Evolutionary conservation across 2,329 filamentous ascomycete species (phyloP), one percentile per base, ranked within the genome.

Genomic region (Microdochium paspali): DNA sequence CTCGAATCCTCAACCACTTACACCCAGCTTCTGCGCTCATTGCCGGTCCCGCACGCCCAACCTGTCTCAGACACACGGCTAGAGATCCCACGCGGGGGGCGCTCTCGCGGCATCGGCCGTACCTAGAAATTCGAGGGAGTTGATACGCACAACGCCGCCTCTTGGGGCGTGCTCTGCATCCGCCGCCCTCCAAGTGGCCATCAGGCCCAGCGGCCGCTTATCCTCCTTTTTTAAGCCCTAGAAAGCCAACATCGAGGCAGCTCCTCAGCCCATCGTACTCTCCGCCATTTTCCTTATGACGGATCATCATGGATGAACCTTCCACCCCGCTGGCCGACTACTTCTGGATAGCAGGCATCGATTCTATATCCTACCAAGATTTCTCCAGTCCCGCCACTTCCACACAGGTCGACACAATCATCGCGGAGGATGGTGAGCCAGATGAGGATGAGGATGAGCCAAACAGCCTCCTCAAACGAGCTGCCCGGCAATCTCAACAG

Each of bases 311-410:
- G 77, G 77, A 80, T 61, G 70, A 65, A 67, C 73, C 79, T 50
- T 81, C 80, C 53, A 74, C 74, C 54, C 82, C 82, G 61, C 72
- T 86, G 63, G 82, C 82, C 65, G 82, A 86, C 65, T 86, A 86
- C 68, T 86, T 86, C 66, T 86, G 82, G 82, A 85, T 86, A 62
- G 82, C 82, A 55, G 82, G 82, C 58, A 73, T 86, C 66, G 82
- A 85, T 65, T 77, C 79, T 51, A 73, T 85, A 56, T 74, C 77
- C 48, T 84, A 85, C 68, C 73, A 79, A 52, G 81, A 84, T 55
- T 61, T 68, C 57, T 65, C 65, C 46, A 65, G 60, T 40, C 61
- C 65, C 45, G 54, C 60, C 54, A 50, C 66, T 53, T 50, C 63
- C 64, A 53, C 65, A 35, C 59, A 68, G 50, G 69, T 80, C 54